Conservation (phyloP, 352 stramenopile genomes). For the Peronospora belbahrii region DNA sequence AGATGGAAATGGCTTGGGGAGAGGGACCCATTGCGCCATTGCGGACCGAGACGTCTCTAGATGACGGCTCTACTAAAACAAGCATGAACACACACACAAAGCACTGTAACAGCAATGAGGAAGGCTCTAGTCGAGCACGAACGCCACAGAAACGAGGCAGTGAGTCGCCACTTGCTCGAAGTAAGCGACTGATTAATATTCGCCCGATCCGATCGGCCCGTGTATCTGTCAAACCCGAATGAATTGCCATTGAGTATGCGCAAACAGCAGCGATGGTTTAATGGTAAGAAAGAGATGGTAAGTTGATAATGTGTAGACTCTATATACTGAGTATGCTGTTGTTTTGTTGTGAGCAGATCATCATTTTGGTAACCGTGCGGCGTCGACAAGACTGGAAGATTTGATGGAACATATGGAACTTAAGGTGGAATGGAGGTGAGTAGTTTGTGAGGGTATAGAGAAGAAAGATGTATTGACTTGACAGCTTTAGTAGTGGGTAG, state of each 20-base stretch:
- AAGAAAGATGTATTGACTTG: neutral
- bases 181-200: slow-evolving; percentile 76
- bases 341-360: slow-evolving; percentile 38
- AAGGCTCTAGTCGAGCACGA: slow-evolving; percentile 50
- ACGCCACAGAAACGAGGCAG: slow-evolving; percentile 57
- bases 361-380: slow-evolving; percentile 72
- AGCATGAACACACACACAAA: slow-evolving; percentile 11
- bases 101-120: slow-evolving; percentile 50
- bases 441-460: slow-evolving; percentile 2
- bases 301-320: neutral
- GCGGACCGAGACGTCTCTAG: slow-evolving; percentile 17
- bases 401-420: slow-evolving; percentile 86
- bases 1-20: slow-evolving; percentile 71
- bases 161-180: slow-evolving; percentile 46
- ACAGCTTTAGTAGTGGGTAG: neutral
- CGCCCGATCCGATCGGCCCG: slow-evolving; percentile 57
- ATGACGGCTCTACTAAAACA: slow-evolving; percentile 14
- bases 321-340: neutral
- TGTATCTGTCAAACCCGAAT: slow-evolving; percentile 61
- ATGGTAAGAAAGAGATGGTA: slow-evolving; percentile 31
- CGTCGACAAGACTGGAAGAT: slow-evolving; percentile 65
- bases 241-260: slow-evolving; percentile 55
- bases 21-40: slow-evolving; percentile 70
- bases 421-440: slow-evolving; percentile 76
- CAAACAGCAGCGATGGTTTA: slow-evolving; percentile 83